phyloP scores from a whole-genome alignment of 495 filamentous ascomycete species.

The Aspergillus heteromorphus region DNA sequence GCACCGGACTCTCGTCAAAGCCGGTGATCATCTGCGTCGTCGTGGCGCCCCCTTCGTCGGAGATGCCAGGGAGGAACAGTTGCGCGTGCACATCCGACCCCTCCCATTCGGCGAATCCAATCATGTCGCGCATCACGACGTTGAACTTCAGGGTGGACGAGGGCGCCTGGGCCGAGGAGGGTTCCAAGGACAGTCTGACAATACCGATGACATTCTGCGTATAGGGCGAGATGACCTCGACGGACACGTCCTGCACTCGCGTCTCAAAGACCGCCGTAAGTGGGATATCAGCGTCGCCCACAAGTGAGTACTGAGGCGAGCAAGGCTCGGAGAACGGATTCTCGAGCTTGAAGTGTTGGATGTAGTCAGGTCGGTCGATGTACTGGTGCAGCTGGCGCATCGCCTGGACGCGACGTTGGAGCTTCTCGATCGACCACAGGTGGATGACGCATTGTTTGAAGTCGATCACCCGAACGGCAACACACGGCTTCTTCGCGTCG shows the following conservation, averaged over 20 bases:
- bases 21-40: conserved; percentile 92
- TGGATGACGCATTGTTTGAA: conserved; percentile 83
- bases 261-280: conserved; percentile 92
- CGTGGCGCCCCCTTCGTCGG: conserved; percentile 84
- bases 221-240: conserved; percentile 90
- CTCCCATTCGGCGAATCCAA: conserved; percentile 93
- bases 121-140: conserved; percentile 95
- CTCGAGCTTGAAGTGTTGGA: conserved; percentile 58
- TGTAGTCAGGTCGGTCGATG: conserved; percentile 87
- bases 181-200: conserved; percentile 84
- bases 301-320: conserved; percentile 84
- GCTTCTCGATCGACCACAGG: conserved; percentile 91
- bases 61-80: conserved; percentile 87
- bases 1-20: conserved; percentile 91
- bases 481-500: conserved; percentile 77
- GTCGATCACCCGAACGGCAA: conserved; percentile 87
- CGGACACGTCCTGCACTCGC: conserved; percentile 85
- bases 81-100: conserved; percentile 95
- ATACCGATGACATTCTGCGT: conserved; percentile 85
- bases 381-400: conserved; percentile 99
- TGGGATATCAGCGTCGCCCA: conserved; percentile 92
- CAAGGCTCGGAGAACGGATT: conserved; percentile 83
- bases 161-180: conserved; percentile 88
- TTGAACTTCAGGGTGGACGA: conserved; percentile 95
- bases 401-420: conserved; percentile 74